Evolutionary conservation across 495 filamentous ascomycete genomes (phyloP), one percentile per base, ranked within the genome.

Genomic region (Aspergillus incahuasiensis): DNA sequence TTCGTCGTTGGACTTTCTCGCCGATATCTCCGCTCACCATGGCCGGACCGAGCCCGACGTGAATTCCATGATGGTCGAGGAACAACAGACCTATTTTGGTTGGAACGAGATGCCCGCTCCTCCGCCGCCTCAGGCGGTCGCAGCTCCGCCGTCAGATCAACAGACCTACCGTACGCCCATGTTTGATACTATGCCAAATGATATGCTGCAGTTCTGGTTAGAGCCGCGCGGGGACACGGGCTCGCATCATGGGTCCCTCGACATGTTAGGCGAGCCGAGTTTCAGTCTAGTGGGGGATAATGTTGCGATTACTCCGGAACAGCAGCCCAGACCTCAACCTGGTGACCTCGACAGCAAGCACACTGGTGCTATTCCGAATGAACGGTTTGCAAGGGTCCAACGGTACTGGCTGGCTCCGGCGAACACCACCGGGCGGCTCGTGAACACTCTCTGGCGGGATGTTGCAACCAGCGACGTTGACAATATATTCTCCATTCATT

Each of bases 321-420:
- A 58, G 24, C 64, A 68, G 43, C n/a, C 44, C 53, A 63, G 64
- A 24, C 60, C 67, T 34, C 64, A 62, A 5, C 42, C 57, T 4
- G 70, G 72, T 16, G 70, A 64, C 22, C 52, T 68, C 47, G 46
- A 28, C 18, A 38, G 52, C 7, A 69, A 72, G 57, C 63, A 68
- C 6, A 58, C 65, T n/a, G 60, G 62, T 42, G 55, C 71, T 54
- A 79, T 79, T 41, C 69, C 74, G 0, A 74, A 66, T 54, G 78
- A 81, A 56, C 63, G 78, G 1, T 81, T 81, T 47, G 60, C 68
- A 19, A 71, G 69, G 53, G 76, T 81, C 8, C 76, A 81, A 56
- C 70, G 73, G 39, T 78, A 69, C 57, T 81, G 78, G 78, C 58
- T 75, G 8, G 74, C 74, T 30, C 70, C 74, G 15, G 59, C 69